Evolutionary conservation across 176 grass and related monocot genomes (phyloP).

Genomic region (Thalia dealbata): DNA sequence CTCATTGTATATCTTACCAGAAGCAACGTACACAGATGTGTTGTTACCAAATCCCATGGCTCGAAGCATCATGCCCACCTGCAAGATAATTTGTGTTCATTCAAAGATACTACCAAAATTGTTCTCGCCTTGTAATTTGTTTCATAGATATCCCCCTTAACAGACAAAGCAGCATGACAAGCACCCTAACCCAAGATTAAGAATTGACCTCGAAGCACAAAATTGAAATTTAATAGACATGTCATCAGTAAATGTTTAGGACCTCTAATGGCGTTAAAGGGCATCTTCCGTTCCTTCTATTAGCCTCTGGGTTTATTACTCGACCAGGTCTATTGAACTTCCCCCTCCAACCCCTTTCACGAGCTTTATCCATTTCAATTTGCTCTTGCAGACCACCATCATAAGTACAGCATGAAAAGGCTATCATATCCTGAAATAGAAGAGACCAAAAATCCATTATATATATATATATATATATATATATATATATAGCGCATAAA

Average conservation of each 20-base stretch:
- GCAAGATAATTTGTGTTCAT: conserved; percentile 15
- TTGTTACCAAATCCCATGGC: conserved; percentile 88
- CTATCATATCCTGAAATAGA: conserved; percentile 76
- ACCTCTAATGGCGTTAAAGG: conserved; percentile 87
- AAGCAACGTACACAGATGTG: conserved; percentile 70
- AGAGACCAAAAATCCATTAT: not conserved
- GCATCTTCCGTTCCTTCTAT: conserved; percentile 73
- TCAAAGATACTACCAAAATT: not conserved
- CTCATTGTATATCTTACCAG: conserved; percentile 70
- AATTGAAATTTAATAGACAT: not conserved
- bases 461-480: too few relatives aligned
- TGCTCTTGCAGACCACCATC: conserved; percentile 68
- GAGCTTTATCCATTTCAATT: conserved; percentile 63
- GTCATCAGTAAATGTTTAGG: not conserved
- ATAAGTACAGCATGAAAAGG: conserved; percentile 92
- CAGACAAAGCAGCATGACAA: too few relatives aligned
- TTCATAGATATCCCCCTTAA: too few relatives aligned
- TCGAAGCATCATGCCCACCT: conserved; percentile 97
- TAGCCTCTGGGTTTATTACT: conserved; percentile 77
- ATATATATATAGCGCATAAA: too few relatives aligned
- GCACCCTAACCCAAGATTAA: too few relatives aligned
- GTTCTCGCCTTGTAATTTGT: too few relatives aligned
- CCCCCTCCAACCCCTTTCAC: conserved; percentile 83
- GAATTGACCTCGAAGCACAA: not conserved
- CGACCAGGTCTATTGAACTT: conserved; percentile 73